Conservation (phyloP, 2,329 filamentous ascomycete genomes). For the Uncinocarpus reesii region DNA sequence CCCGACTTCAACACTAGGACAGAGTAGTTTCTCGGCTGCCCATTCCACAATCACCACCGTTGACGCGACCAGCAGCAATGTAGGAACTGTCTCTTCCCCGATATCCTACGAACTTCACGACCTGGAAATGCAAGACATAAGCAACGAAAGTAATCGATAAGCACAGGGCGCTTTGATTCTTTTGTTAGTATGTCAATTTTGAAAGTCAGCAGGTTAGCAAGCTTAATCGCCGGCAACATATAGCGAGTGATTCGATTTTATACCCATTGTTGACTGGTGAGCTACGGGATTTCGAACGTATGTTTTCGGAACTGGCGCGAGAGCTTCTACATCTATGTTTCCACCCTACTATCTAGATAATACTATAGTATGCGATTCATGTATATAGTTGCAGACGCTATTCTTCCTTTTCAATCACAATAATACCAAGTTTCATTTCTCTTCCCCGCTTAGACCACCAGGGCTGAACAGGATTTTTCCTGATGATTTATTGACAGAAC, state of each 20-base stretch:
- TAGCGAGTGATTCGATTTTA: slow-evolving; percentile 5
- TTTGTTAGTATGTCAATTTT: neutral
- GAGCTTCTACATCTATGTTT: neutral
- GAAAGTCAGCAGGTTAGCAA: slow-evolving; percentile 4
- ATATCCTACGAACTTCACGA: slow-evolving; percentile 13
- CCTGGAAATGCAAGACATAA: slow-evolving; percentile 13
- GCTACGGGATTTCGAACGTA: neutral
- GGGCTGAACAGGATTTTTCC: too few relatives aligned
- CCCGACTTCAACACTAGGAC: slow-evolving; percentile 18
- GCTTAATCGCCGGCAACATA: neutral
- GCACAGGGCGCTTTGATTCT: neutral
- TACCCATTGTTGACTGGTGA: neutral
- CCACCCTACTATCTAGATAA: too few relatives aligned
- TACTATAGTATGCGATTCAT: neutral
- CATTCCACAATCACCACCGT: neutral
- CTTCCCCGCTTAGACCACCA: too few relatives aligned
- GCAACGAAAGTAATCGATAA: slow-evolving; percentile 5
- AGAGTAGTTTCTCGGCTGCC: neutral
- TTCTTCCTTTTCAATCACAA: too few relatives aligned
- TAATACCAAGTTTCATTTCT: too few relatives aligned
- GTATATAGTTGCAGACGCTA: neutral
- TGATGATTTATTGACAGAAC: too few relatives aligned
- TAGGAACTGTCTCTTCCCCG: slow-evolving; percentile 5
- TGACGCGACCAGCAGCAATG: slow-evolving; percentile 3
- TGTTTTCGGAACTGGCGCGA: neutral